Conservation (phyloP, 306 rosid species). For the Cotoneaster glaucophyllus region DNA sequence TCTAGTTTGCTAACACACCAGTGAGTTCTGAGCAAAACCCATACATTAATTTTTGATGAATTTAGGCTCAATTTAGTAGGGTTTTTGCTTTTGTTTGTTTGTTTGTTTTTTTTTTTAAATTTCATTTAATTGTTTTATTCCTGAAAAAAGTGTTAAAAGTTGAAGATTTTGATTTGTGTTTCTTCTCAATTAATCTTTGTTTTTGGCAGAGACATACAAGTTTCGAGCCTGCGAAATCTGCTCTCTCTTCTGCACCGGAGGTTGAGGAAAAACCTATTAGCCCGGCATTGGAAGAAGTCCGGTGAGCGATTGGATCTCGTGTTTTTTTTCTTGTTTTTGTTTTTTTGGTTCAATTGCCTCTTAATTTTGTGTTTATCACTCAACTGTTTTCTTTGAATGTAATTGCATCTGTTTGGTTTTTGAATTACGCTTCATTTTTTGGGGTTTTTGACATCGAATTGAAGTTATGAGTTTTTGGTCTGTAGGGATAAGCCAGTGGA, state of each 20-base stretch:
- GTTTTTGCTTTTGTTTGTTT: not conserved
- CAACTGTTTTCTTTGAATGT: not conserved
- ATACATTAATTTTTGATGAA: not conserved
- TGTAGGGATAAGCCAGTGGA: conserved; percentile 52
- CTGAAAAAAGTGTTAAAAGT: not conserved
- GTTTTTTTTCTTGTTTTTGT: too few species aligned
- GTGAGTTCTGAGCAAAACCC: not conserved
- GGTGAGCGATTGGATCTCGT: conserved; percentile 31
- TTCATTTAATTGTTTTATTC: not conserved
- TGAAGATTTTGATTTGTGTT: not conserved
- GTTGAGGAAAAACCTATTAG: conserved; percentile 22
- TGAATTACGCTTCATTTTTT: not conserved
- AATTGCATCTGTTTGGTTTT: not conserved
- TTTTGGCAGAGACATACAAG: conserved; percentile 37
- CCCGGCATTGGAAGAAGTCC: conserved; percentile 22
- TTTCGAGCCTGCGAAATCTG: conserved; percentile 30
- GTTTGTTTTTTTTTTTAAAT: too few species aligned
- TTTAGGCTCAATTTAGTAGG: not conserved
- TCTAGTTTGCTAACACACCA: not conserved
- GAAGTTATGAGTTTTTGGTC: conserved; percentile 6
- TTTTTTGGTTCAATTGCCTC: not conserved
- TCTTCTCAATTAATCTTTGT: not conserved
- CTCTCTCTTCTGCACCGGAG: conserved; percentile 26
- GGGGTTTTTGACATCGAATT: not conserved
- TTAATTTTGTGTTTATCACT: not conserved